Percentiles rank a stretch among this genome's conserved stretches.
Evolutionary conservation across 768 basidiomycete species (phyloP).

Genomic region (Calvatia gigantea): DNA sequence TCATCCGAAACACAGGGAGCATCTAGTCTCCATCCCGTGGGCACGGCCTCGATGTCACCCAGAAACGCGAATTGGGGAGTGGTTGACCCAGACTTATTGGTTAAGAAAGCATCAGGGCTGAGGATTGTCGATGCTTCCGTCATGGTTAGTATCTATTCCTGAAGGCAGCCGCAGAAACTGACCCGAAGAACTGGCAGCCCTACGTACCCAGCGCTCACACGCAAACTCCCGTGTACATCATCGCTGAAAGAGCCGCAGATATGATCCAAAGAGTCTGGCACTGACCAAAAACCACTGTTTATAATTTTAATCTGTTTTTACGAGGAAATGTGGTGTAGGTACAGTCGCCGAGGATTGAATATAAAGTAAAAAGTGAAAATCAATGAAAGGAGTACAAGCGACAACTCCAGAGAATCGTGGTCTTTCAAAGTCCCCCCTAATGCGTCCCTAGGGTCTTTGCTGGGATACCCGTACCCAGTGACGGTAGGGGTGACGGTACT

Average conservation of each 20-base stretch:
- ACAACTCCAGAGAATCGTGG: too few species aligned
- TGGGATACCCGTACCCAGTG: too few species aligned
- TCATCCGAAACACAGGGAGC: conserved; percentile 10
- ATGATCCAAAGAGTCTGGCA: too few species aligned
- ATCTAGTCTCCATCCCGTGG: conserved; percentile 27
- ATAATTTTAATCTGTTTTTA: too few species aligned
- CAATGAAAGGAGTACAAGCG: too few species aligned
- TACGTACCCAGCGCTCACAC: conserved; percentile 2
- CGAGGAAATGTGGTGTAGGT: too few species aligned
- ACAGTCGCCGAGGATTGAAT: too few species aligned
- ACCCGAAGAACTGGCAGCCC: background rate
- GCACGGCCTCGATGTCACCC: conserved; percentile 31
- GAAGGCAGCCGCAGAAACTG: background rate
- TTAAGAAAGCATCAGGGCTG: conserved; percentile 31
- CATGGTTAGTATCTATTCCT: conserved; percentile 24
- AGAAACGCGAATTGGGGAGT: conserved; percentile 26
- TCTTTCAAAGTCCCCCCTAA: too few species aligned
- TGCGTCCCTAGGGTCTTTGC: too few species aligned
- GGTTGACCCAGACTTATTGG: conserved; percentile 32
- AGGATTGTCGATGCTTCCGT: conserved; percentile 37
- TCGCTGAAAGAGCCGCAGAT: conserved; percentile 14
- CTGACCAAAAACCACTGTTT: too few species aligned
- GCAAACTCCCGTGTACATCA: conserved; percentile 3
- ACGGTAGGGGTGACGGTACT: too few species aligned
- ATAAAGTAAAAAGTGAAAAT: too few species aligned